phyloP scores from a whole-genome alignment of 208 protist species.

The Crithidia brevicula region DNA sequence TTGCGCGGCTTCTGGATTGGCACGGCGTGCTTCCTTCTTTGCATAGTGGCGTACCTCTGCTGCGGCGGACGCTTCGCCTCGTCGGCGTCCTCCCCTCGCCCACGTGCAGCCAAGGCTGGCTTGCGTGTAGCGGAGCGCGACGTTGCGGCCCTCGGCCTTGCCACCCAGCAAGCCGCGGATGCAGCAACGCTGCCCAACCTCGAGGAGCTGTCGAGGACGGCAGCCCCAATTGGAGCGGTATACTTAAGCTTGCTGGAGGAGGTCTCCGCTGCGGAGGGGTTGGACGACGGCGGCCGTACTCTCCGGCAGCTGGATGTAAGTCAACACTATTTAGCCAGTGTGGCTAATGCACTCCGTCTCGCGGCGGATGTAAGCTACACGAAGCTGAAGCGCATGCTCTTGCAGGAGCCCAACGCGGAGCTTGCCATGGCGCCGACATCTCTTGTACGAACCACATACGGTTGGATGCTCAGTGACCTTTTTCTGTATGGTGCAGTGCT shows the following conservation, averaged over 20 bases:
- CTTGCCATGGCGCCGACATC: conserved; percentile 30
- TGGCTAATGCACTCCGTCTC: conserved; percentile 4
- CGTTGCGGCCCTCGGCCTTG: conserved; percentile 17
- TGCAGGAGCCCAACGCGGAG: conserved; percentile 21
- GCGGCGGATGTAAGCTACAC: conserved; percentile 42
- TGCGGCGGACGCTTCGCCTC: neutral
- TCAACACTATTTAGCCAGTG: neutral
- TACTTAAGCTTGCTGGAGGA: conserved; percentile 31
- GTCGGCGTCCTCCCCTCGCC: neutral
- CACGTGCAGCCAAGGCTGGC: neutral
- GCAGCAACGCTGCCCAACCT: conserved; percentile 28
- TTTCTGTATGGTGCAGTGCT: conserved; percentile 51
- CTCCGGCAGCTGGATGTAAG: conserved; percentile 16
- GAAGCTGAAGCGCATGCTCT: conserved; percentile 43
- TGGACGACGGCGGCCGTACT: conserved; percentile 9
- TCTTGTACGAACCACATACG: conserved; percentile 35
- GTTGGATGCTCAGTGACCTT: conserved; percentile 38
- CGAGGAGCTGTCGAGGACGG: conserved; percentile 22
- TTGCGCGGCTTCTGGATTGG: conserved; percentile 17
- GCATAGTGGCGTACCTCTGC: conserved; percentile 14
- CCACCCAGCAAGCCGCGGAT: conserved; percentile 18
- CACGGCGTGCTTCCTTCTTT: conserved; percentile 18
- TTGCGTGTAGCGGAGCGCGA: conserved; percentile 29
- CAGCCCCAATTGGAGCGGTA: conserved; percentile 21
- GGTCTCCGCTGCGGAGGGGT: conserved; percentile 23